Percentiles rank a stretch among this genome's conserved stretches.
These are phyloP conservation scores for Viridothelium virens DNA, from an alignment of 495 filamentous ascomycete genomes.

Conservation along the genomic window DNA sequence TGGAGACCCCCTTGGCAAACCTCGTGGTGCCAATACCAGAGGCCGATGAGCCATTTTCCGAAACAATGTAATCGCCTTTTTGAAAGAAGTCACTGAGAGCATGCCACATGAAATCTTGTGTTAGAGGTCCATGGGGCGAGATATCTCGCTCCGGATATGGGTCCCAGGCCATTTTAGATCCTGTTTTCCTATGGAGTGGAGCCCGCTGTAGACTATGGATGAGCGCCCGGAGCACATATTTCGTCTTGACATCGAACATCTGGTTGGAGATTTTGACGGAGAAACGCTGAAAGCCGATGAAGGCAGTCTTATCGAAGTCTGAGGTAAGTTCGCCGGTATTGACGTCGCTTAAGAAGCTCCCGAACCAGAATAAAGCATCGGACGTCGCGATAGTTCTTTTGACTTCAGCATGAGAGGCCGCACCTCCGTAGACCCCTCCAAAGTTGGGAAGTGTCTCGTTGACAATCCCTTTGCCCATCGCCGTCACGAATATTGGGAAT, in stretches of 20 bases:
- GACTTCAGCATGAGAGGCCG: constrained; percentile 24
- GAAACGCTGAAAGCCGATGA: constrained; percentile 40
- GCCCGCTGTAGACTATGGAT: constrained; percentile 23
- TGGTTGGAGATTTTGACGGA: constrained; percentile 30
- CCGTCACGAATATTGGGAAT: constrained; percentile 32
- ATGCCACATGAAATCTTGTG: constrained; percentile 38
- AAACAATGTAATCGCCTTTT: constrained; percentile 44
- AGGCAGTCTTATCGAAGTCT: constrained; percentile 21
- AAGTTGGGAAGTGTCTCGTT: constrained; percentile 30
- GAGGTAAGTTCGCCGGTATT: constrained; percentile 38
- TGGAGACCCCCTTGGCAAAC: constrained; percentile 27
- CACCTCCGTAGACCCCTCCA: constrained; percentile 32
- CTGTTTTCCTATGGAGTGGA: constrained; percentile 16
- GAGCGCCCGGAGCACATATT: constrained; percentile 30
- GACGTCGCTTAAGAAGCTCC: constrained; percentile 32
- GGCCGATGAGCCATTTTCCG: constrained; percentile 39
- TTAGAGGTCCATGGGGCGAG: constrained; percentile 16
- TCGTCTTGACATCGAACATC: constrained; percentile 32
- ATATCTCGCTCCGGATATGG: constrained; percentile 23
- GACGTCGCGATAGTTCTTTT: constrained; percentile 29
- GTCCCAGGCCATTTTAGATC: constrained; percentile 21
- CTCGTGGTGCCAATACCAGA: constrained; percentile 31
- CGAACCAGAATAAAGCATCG: constrained; percentile 37
- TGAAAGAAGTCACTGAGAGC: constrained; percentile 30
- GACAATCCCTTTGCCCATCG: constrained; percentile 35